Conservation (phyloP, 2,329 filamentous ascomycete species). For the Fusarium chaquense region DNA sequence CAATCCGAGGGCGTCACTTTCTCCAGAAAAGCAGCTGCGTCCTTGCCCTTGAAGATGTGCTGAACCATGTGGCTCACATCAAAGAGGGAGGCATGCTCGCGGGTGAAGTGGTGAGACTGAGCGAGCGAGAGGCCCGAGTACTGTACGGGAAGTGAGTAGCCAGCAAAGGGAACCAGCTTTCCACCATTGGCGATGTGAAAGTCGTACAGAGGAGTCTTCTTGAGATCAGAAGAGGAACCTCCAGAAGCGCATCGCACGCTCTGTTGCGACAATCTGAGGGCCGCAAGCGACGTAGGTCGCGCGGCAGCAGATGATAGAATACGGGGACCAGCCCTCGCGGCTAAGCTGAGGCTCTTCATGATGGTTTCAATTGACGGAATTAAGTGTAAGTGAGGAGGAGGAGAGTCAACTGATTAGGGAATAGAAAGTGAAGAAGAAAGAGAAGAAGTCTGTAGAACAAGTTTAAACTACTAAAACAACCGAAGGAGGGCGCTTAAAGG, state of each 20-base stretch:
- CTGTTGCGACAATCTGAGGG: constrained; percentile 38
- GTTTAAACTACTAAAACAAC: constrained; percentile 20
- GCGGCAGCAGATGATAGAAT: constrained; percentile 38
- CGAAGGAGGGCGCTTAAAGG: constrained; percentile 23
- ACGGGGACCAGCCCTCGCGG: constrained; percentile 50
- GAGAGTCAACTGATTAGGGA: constrained; percentile 36
- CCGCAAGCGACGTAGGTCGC: constrained; percentile 41
- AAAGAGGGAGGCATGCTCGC: constrained; percentile 88
- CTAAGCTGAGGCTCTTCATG: constrained; percentile 52
- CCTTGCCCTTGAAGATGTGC: constrained; percentile 84
- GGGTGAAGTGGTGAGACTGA: constrained; percentile 91
- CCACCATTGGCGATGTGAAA: constrained; percentile 82
- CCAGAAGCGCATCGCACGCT: constrained; percentile 48
- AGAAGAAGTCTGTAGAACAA: constrained; percentile 12
- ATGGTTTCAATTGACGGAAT: constrained; percentile 41
- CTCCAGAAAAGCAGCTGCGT: constrained; percentile 84
- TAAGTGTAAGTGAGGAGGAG: constrained; percentile 13
- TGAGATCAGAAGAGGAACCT: constrained; percentile 53
- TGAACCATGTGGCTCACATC: constrained; percentile 98
- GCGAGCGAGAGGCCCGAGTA: constrained; percentile 82
- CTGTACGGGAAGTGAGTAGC: constrained; percentile 92
- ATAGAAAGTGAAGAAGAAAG: constrained; percentile 10
- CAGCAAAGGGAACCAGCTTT: constrained; percentile 97
- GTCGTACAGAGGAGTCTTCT: constrained; percentile 81
- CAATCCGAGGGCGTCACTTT: constrained; percentile 83